Conservation (phyloP, 495 filamentous ascomycete genomes). For the Penicillium nucicola region DNA sequence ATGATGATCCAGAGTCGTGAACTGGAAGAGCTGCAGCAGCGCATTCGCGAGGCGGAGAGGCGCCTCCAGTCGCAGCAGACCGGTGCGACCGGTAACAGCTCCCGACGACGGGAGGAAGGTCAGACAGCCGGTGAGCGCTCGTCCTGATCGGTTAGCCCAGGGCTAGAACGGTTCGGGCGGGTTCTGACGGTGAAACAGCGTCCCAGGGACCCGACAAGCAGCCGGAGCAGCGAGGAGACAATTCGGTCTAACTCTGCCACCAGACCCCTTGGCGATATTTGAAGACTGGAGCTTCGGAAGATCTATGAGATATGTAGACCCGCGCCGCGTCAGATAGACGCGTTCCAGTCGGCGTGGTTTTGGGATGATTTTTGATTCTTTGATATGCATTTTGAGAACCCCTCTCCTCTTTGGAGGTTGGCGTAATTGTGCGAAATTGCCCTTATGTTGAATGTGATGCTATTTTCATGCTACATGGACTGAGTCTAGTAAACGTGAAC, state of each 20-base stretch:
- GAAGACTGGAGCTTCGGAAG: not conserved
- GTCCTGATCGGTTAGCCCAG: slow-evolving; percentile 2
- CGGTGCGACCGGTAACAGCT: not conserved
- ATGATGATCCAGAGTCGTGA: slow-evolving; percentile 74
- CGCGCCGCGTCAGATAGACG: slow-evolving; percentile 9
- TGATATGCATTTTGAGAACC: slow-evolving; percentile 4
- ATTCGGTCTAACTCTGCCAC: not conserved
- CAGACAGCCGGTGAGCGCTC: slow-evolving; percentile 23
- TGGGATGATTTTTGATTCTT: slow-evolving; percentile 5
- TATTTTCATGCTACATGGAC: no score
- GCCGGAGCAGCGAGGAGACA: not conserved
- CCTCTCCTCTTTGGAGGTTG: not conserved
- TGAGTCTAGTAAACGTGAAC: no score
- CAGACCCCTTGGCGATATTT: not conserved
- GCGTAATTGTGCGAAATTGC: slow-evolving; percentile 10
- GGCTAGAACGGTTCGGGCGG: slow-evolving; percentile 1
- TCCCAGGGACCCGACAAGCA: slow-evolving; percentile 5
- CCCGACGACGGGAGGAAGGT: slow-evolving; percentile 1
- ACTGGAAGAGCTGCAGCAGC: slow-evolving; percentile 79
- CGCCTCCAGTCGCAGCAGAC: slow-evolving; percentile 58
- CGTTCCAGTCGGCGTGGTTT: slow-evolving; percentile 9
- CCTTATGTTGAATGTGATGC: not conserved
- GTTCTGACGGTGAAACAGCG: slow-evolving; percentile 11
- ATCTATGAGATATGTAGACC: slow-evolving; percentile 1
- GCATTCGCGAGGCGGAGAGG: slow-evolving; percentile 80